phyloP scores from a whole-genome alignment of 371 early-diverging fungal species.

The Funneliformis caledonium region DNA sequence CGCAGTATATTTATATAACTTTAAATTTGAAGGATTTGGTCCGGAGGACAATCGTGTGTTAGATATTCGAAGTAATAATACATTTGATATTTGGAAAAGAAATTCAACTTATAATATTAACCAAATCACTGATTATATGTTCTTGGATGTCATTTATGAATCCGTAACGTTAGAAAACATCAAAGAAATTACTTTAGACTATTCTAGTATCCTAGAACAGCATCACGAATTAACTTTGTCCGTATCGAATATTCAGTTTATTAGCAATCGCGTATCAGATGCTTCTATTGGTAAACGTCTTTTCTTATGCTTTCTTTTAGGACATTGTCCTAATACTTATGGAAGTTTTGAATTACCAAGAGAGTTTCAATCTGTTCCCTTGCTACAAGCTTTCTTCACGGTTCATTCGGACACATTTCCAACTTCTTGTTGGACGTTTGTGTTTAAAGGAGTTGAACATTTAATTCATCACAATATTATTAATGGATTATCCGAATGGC shows the following conservation, averaged over 20 bases:
- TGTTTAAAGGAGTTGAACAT: background rate
- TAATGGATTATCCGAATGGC: background rate
- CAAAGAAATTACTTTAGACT: background rate
- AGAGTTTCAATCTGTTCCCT: too few species aligned
- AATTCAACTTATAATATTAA: background rate
- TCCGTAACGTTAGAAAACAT: background rate
- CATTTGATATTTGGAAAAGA: conserved; percentile 1
- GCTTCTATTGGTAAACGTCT: background rate
- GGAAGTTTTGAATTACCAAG: background rate
- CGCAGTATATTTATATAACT: background rate
- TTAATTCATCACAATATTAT: background rate
- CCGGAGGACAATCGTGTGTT: background rate
- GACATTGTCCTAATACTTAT: background rate
- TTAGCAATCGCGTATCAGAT: background rate
- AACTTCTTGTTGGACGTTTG: background rate
- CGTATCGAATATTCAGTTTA: background rate
- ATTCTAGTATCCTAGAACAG: background rate
- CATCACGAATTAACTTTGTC: background rate
- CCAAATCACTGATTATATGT: background rate
- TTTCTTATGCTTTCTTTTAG: conserved; percentile 31
- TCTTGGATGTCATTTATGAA: conserved; percentile 1
- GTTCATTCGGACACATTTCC: background rate
- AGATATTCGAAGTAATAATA: background rate
- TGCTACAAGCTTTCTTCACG: too few species aligned
- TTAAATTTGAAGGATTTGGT: background rate